Percentiles rank a stretch among this genome's conserved stretches.
These are phyloP conservation scores for Tetragonia tetragonoides DNA, from an alignment of 148 eudicot genomes.

Conservation along the genomic window DNA sequence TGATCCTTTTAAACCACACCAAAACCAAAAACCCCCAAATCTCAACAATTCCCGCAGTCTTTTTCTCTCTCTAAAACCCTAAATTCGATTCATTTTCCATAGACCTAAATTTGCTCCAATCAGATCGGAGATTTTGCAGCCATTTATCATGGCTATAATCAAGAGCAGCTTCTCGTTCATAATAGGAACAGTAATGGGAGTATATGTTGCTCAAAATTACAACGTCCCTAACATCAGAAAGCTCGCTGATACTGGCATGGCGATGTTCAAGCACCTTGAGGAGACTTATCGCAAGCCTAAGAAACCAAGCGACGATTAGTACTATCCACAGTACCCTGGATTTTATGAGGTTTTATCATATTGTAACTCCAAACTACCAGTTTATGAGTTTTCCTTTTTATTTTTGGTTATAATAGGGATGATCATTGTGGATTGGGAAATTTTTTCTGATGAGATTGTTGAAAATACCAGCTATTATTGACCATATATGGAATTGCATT, in stretches of 20 bases:
- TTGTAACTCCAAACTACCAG: not conserved
- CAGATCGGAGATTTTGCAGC: not conserved
- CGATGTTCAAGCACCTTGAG: constrained; percentile 29
- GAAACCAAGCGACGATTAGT: constrained; percentile 23
- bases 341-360: not conserved
- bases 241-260: constrained; percentile 26
- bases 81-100: not conserved
- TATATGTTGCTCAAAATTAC: constrained; percentile 35
- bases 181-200: constrained; percentile 29
- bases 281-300: constrained; percentile 39
- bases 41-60: not conserved
- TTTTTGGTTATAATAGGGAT: not conserved
- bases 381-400: not conserved
- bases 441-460: not conserved
- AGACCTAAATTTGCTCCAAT: constrained; percentile 5
- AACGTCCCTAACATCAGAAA: constrained; percentile 34
- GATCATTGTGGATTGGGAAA: not conserved
- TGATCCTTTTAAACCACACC: no score
- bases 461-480: not conserved
- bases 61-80: not conserved
- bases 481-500: not conserved
- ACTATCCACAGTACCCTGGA: not conserved
- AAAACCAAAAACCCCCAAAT: not conserved
- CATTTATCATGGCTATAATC: constrained; percentile 20
- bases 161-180: constrained; percentile 33